These are phyloP conservation scores for Hyphopichia wangnamkhiaoensis DNA, from an alignment of 1,139 yeast species.

Conservation along the genomic window DNA sequence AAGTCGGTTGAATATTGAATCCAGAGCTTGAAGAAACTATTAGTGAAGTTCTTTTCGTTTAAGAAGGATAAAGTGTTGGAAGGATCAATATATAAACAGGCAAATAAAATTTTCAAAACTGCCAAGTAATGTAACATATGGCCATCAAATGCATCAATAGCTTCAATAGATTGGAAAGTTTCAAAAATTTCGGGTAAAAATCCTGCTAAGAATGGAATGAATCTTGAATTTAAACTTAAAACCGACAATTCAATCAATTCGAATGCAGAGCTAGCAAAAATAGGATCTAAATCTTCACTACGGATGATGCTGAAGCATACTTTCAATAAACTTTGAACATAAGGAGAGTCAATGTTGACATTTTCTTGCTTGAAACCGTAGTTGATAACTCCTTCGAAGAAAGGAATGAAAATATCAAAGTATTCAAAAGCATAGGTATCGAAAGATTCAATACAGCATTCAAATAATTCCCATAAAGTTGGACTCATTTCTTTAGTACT, in stretches of 20 bases:
- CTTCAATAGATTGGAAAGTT: constrained; percentile 36
- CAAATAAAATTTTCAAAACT: constrained; percentile 45
- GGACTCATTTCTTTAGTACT: constrained; percentile 44
- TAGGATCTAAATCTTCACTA: constrained; percentile 40
- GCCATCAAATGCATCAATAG: constrained; percentile 47
- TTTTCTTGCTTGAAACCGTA: constrained; percentile 44
- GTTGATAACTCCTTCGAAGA: constrained; percentile 49
- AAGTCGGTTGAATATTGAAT: constrained; percentile 47
- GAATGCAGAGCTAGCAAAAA: constrained; percentile 43
- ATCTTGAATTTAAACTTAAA: constrained; percentile 36
- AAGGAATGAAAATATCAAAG: constrained; percentile 50
- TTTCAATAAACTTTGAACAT: constrained; percentile 40
- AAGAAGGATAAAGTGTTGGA: constrained; percentile 37
- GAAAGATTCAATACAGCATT: constrained; percentile 45
- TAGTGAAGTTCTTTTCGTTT: constrained; percentile 36
- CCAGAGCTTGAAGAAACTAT: constrained; percentile 49
- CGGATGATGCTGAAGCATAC: constrained; percentile 40
- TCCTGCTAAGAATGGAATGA: constrained; percentile 32
- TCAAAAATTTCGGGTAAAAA: constrained; percentile 41
- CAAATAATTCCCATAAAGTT: constrained; percentile 49
- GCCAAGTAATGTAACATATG: constrained; percentile 49
- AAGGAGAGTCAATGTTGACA: constrained; percentile 35
- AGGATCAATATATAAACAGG: constrained; percentile 43
- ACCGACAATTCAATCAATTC: constrained; percentile 43
- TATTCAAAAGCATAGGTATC: constrained; percentile 57